A percentile compares a stretch with the other conserved stretches of the same genome.
Evolutionary conservation across 345 rosid species (phyloP).

Genomic region (Trapa incisa): DNA sequence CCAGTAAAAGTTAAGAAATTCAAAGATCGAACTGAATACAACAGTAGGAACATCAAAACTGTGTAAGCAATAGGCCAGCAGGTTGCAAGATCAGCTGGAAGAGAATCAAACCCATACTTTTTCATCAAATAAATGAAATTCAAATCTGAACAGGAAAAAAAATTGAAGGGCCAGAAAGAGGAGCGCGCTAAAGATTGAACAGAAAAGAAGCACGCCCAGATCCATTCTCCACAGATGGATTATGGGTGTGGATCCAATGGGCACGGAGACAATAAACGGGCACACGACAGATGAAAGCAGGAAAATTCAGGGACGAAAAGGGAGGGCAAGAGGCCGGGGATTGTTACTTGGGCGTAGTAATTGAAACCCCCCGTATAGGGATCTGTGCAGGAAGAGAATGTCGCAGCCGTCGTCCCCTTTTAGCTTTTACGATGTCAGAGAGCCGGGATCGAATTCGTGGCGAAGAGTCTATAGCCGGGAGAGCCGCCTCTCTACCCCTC

Average conservation of each 20-base stretch:
- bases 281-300: not conserved
- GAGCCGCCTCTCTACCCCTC: too few relatives aligned
- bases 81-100: not conserved
- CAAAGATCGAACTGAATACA: not conserved
- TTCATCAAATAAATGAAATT: not conserved
- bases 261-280: not conserved
- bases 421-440: too few relatives aligned
- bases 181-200: not conserved
- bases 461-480: too few relatives aligned
- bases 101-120: not conserved
- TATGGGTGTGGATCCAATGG: not conserved
- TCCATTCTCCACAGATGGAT: not conserved
- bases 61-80: not conserved
- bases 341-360: not conserved
- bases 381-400: conserved; percentile 6
- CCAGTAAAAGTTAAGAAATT: not conserved
- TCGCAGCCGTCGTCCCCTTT: too few relatives aligned
- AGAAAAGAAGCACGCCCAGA: not conserved
- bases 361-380: not conserved
- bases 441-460: not conserved
- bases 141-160: not conserved
- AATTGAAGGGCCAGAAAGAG: not conserved
- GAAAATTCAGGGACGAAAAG: not conserved
- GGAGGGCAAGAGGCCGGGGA: not conserved
- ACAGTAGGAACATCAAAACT: not conserved